Evolutionary conservation across 1,284 basidiomycete genomes (phyloP).

Genomic region (Ustilago tritici): DNA sequence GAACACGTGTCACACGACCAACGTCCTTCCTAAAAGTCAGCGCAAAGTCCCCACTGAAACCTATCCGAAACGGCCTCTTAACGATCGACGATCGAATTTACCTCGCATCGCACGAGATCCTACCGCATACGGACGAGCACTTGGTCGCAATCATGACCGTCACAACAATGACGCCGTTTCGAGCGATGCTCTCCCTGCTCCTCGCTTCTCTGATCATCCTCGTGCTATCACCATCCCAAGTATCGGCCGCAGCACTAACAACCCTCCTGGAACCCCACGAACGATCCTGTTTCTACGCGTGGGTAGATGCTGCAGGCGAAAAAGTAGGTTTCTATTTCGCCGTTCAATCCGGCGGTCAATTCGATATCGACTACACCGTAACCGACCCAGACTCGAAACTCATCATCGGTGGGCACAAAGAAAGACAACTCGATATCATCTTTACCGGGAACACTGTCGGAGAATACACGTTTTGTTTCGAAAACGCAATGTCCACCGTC

Average conservation of each 20-base stretch:
- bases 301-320: conserved; percentile 92
- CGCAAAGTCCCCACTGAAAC: too few species aligned
- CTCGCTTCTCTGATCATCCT: conserved; percentile 2
- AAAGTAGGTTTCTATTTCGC: conserved; percentile 82
- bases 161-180: neutral
- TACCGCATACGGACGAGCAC: too few species aligned
- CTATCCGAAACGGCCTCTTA: too few species aligned
- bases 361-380: conserved; percentile 95
- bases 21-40: neutral
- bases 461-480: conserved; percentile 98
- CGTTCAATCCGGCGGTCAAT: conserved; percentile 95
- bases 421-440: conserved; percentile 96
- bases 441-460: conserved; percentile 92
- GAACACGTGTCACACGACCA: neutral
- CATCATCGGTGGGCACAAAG: conserved; percentile 84
- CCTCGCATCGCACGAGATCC: too few species aligned
- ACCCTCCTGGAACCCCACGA: conserved; percentile 87
- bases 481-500: conserved; percentile 77
- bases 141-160: neutral
- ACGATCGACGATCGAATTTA: too few species aligned
- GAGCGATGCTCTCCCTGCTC: neutral
- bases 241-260: conserved; percentile 79
- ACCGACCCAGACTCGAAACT: conserved; percentile 88
- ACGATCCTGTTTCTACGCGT: conserved; percentile 91
- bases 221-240: neutral